Evolutionary conservation across 345 rosid species (phyloP), one percentile per base, ranked within the genome.

Genomic region (Populus davidiana): DNA sequence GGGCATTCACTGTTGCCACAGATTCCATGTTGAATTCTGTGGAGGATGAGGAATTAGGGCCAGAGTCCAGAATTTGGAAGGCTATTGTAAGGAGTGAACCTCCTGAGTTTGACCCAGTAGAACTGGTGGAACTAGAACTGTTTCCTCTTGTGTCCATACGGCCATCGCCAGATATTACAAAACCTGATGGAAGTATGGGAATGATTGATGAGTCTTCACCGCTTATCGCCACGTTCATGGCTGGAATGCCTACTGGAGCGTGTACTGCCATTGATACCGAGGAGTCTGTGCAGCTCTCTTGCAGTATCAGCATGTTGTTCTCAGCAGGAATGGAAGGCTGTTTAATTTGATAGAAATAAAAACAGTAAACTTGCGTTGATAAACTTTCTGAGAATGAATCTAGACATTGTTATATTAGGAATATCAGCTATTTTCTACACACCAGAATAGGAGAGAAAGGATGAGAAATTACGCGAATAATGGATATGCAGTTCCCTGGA

Each of bases 171-270:
- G 93, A 86, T 79, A 92, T 87, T 6, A 86, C 79, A 79, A 92
- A 88, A 39, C 98, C 98, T 0, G 96, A 92, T 31, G 98, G 93
- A 69, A 92, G 94, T 43, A 94, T 66, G 13, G 90, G 88, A 33
- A 91, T 78, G 1, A 10, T 3, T 0, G 80, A 69, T 6, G 88
- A 31, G 21, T 88, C 86, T 6, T 78, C 76, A 0, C 91, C 92
- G 5, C 69, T 74, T 41, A 87, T 59, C 3, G 85, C 87, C 11
- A 41, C 2, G 44, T 79, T 74, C 79, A 91, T 69, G 50, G 84
- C 67, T 47, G 79, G 18, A 59, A 80, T 62, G 41, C 89, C 87
- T 0, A 91, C 65, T 1, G 97, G 94, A 67, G 94, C 91, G 75
- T 90, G 91, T 14, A 90, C 90, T 5, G 91, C 25, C 78, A 88